Base-by-base conservation (phyloP, 805 yeast species). In the Kluyveromyces starmeri region DNA sequence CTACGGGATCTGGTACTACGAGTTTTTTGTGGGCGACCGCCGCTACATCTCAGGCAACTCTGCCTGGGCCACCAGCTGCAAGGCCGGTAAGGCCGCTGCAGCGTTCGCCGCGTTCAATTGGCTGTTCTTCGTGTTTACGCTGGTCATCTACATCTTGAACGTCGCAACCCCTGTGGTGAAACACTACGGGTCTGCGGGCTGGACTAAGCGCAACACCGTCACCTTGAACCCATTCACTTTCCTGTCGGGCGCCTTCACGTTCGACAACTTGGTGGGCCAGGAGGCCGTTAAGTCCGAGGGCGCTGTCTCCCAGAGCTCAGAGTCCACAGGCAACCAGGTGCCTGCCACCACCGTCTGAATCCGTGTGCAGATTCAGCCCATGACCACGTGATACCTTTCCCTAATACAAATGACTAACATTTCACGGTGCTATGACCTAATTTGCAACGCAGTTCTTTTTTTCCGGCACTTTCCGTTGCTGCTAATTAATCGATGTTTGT, bases 71-170 rank as follows among this genome's bases (percentile, higher is more conserved):
- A 36, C 43, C 7, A 38, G 39, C 2, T 59, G 64, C 32, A 46
- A 43, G 32, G 31, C 58, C 9, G 44, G 53, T 6, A 49, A 58
- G 34, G 52, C 61, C 2, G 42, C 62, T 4, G 50, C 57, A 34
- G 64, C 62, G 2, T 57, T 59, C 39, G 45, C 58, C 4, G 61
- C 56, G 7, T 34, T 59, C 2, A 32, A 48, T 2, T 55, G 51
- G 37, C 31, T 54, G 3, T 34, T 60, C 27, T 59, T 54, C 28
- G 35, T 44, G n/a, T 15, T 58, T 4, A 41, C 52, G 15, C 23
- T 50, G 7, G 20, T 48, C 12, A 13, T 58, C n/a, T 30, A 60
- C 8, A 50, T 45, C 24, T 34, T 43, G 16, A 53, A 54, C 32
- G 57, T 61, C n/a, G 34, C 57, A 19, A 53, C 44, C 32, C 58